Percentiles rank a stretch among this genome's conserved stretches.
Evolutionary conservation across 2,329 filamentous ascomycete species (phyloP).

Genomic region (Clarireedia paspali): DNA sequence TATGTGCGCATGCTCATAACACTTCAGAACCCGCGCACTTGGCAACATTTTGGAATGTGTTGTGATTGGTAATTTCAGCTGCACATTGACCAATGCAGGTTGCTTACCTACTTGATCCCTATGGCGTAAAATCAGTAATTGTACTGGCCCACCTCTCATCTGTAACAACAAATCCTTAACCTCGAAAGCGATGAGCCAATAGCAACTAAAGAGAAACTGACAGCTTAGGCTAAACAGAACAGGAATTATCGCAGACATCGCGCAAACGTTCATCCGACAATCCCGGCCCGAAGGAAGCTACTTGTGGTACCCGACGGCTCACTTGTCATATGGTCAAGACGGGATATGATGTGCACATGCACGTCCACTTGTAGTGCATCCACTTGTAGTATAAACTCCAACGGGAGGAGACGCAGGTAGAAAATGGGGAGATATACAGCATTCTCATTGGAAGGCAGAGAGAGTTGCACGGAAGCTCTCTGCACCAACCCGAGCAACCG

Average conservation of each 20-base stretch:
- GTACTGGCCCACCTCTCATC: background rate
- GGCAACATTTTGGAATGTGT: background rate
- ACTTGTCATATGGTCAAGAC: no score
- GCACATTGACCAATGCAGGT: background rate
- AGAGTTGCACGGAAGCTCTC: no score
- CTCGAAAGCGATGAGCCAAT: background rate
- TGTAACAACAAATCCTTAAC: background rate
- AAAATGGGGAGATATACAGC: no score
- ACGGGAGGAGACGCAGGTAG: no score
- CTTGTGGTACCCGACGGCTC: no score
- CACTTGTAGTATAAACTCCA: no score
- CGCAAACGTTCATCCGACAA: background rate
- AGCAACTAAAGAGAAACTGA: background rate
- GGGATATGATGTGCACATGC: no score
- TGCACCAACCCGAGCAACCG: no score
- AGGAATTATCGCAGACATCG: background rate
- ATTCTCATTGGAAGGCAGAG: no score
- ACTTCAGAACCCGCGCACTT: background rate
- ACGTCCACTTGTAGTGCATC: no score
- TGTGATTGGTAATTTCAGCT: background rate
- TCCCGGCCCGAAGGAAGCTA: no score
- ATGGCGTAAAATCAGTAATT: background rate
- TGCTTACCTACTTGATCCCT: background rate
- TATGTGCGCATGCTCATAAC: background rate
- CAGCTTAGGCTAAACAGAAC: background rate